Percentiles rank a stretch among this genome's conserved stretches.
These are phyloP conservation scores for Neurospora sp. DNA, from an alignment of 495 filamentous ascomycete genomes.

Conservation along the genomic window DNA sequence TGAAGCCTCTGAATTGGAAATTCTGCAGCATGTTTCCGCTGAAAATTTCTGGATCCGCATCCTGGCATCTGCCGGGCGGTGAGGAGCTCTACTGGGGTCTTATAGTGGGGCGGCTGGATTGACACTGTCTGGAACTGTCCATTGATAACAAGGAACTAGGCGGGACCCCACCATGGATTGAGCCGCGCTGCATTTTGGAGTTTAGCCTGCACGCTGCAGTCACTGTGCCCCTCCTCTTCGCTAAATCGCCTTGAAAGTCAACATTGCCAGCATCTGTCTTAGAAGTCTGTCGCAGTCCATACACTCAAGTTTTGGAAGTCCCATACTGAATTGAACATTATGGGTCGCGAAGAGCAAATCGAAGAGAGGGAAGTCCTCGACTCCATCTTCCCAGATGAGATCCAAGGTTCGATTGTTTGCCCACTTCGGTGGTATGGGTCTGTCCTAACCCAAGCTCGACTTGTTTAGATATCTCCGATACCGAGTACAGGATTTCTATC, in stretches of 20 bases:
- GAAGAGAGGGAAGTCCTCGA: conserved; percentile 97
- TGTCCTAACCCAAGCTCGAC: neutral
- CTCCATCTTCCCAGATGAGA: conserved; percentile 97
- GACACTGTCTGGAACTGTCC: neutral
- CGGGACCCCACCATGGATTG: neutral
- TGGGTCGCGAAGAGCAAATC: conserved; percentile 88
- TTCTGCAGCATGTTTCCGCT: conserved; percentile 4
- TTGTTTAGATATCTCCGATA: conserved; percentile 68
- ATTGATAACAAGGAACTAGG: neutral
- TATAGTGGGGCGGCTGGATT: conserved; percentile 3
- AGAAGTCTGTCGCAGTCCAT: neutral
- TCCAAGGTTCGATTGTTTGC: conserved; percentile 52
- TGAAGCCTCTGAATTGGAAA: conserved; percentile 1
- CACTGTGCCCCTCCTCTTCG: neutral
- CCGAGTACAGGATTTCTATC: conserved; percentile 74
- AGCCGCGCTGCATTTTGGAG: neutral
- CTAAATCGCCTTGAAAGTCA: neutral
- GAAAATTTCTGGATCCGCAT: conserved; percentile 8
- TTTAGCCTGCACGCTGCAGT: conserved; percentile 4
- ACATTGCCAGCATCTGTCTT: neutral
- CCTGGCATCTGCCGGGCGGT: conserved; percentile 32
- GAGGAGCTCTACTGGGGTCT: conserved; percentile 7
- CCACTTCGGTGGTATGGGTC: neutral
- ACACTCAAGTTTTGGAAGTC: neutral
- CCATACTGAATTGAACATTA: conserved; percentile 26